Conservation (phyloP, 352 stramenopile genomes). For the Phytopythium cucurbitacearum region DNA sequence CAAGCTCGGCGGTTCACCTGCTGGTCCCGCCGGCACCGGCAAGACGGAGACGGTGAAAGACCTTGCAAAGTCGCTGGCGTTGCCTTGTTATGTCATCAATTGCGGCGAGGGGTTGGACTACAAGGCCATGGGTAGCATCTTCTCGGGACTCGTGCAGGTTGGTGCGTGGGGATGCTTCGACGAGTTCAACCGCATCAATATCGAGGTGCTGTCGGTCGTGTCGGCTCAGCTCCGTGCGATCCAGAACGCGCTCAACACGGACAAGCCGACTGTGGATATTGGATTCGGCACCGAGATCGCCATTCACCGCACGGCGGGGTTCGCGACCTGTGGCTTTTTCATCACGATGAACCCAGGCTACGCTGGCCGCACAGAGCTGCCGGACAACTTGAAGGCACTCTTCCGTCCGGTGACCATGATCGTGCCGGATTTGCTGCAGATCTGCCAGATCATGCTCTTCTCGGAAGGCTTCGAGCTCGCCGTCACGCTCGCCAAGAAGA, state of each 20-base stretch:
- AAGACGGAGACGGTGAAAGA: slow-evolving; percentile 95
- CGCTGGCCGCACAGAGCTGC: slow-evolving; percentile 87
- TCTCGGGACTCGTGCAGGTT: slow-evolving; percentile 87
- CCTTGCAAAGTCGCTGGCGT: slow-evolving; percentile 87
- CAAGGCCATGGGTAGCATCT: slow-evolving; percentile 90
- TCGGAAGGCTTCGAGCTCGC: slow-evolving; percentile 91
- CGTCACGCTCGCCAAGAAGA: slow-evolving; percentile 89
- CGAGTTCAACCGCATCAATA: slow-evolving; percentile 88
- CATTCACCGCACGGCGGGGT: slow-evolving; percentile 90
- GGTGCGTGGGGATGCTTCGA: slow-evolving; percentile 86
- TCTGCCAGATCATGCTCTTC: slow-evolving; percentile 95
- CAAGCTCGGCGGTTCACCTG: slow-evolving; percentile 88
- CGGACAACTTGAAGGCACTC: slow-evolving; percentile 91
- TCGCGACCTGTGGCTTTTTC: slow-evolving; percentile 93
- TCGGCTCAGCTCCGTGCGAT: slow-evolving; percentile 89
- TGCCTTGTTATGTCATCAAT: slow-evolving; percentile 92
- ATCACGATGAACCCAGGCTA: slow-evolving; percentile 96
- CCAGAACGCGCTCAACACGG: slow-evolving; percentile 91
- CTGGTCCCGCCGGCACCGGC: slow-evolving; percentile 87
- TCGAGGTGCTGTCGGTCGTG: slow-evolving; percentile 83
- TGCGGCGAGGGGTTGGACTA: slow-evolving; percentile 92
- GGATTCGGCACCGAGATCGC: slow-evolving; percentile 88
- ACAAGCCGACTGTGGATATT: slow-evolving; percentile 90
- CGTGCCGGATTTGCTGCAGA: slow-evolving; percentile 88
- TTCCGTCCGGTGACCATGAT: slow-evolving; percentile 94